These are phyloP conservation scores for Protomyces lactucae-debilis DNA, from an alignment of 1,139 yeast species.

Conservation along the genomic window DNA sequence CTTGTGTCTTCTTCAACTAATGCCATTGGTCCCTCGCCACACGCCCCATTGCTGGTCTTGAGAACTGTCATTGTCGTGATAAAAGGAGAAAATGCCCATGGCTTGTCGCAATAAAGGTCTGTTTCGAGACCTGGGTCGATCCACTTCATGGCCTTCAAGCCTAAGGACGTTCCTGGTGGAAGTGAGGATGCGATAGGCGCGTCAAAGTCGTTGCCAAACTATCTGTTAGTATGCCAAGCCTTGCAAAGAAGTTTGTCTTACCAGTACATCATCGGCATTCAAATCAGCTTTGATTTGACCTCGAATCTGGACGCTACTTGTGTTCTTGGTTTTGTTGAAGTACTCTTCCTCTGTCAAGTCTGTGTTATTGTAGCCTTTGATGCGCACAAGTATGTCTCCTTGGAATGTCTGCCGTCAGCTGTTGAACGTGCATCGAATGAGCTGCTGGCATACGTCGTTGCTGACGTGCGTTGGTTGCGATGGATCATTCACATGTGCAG, in stretches of 20 bases:
- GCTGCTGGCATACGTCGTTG: neutral
- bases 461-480: constrained; percentile 17
- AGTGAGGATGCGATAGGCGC: constrained; percentile 56
- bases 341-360: constrained; percentile 13
- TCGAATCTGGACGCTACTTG: constrained; percentile 21
- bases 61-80: constrained; percentile 26
- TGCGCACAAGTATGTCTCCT: constrained; percentile 18
- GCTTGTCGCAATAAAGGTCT: constrained; percentile 58
- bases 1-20: constrained; percentile 16
- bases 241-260: neutral
- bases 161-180: constrained; percentile 58
- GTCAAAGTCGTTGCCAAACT: constrained; percentile 59
- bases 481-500: constrained; percentile 18
- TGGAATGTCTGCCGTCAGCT: neutral
- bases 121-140: constrained; percentile 60
- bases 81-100: constrained; percentile 51
- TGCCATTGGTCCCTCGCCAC: neutral
- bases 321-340: constrained; percentile 21
- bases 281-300: constrained; percentile 23
- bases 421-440: neutral
- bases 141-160: constrained; percentile 45
- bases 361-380: constrained; percentile 9
- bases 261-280: constrained; percentile 27
- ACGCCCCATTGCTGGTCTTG: constrained; percentile 7
- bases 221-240: neutral